Evolutionary conservation across 108 stramenopile genomes (phyloP).

Genomic region (Aurantiochytrium sp.): DNA sequence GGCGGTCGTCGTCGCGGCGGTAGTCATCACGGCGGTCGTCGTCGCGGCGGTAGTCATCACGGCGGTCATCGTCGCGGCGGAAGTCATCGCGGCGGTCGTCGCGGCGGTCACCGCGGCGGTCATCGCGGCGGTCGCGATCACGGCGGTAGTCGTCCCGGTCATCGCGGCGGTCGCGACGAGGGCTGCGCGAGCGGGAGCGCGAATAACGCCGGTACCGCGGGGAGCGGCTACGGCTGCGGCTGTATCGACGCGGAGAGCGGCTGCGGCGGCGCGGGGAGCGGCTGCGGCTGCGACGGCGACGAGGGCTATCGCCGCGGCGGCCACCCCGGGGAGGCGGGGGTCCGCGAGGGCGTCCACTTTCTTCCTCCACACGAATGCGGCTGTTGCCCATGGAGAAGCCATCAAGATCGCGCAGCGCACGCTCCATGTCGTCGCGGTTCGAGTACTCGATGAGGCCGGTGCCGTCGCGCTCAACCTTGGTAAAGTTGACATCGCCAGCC

Average conservation of each 20-base stretch:
- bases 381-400: neutral
- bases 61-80: neutral
- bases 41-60: neutral
- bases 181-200: neutral
- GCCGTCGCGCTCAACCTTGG: constrained; percentile 22
- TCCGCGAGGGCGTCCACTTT: neutral
- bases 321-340: neutral
- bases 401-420: neutral
- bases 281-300: neutral
- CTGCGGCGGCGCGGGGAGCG: neutral
- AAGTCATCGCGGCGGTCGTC: neutral
- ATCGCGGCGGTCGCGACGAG: neutral
- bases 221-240: neutral
- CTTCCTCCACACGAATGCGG: neutral
- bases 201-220: neutral
- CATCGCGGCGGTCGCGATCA: neutral
- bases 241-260: neutral
- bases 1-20: neutral
- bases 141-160: neutral
- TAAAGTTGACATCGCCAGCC: constrained; percentile 27
- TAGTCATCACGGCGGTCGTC: neutral
- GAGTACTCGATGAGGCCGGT: constrained; percentile 27
- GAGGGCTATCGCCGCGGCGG: neutral
- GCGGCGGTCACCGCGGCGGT: neutral
- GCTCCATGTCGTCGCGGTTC: constrained; percentile 29